Evolutionary conservation across 352 stramenopile genomes (phyloP).

Genomic region (Pythium vanterpoolii): DNA sequence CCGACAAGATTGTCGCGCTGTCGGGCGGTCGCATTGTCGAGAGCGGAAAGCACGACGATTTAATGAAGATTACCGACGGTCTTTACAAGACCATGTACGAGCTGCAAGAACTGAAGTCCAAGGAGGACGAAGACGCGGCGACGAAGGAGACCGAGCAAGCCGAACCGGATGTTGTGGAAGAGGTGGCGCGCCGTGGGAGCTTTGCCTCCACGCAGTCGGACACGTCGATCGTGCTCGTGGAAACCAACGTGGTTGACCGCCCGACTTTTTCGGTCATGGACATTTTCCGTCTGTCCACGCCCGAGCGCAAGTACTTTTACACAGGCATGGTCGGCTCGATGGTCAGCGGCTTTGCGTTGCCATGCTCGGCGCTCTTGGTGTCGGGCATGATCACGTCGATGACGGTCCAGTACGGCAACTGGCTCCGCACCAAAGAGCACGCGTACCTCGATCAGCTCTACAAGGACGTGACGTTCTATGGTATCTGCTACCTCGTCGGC

Average conservation of each 20-base stretch:
- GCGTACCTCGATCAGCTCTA: conserved; percentile 16
- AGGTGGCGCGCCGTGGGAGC: conserved; percentile 68
- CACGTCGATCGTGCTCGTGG: conserved; percentile 34
- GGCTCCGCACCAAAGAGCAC: conserved; percentile 3
- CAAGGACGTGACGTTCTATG: conserved; percentile 19
- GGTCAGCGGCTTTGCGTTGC: conserved; percentile 23
- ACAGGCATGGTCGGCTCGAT: conserved; percentile 28
- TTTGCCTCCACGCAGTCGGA: conserved; percentile 61
- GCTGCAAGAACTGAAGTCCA: conserved; percentile 34
- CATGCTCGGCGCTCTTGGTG: conserved; percentile 13
- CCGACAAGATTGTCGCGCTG: conserved; percentile 47
- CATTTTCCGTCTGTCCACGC: conserved; percentile 23
- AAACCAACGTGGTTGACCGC: conserved; percentile 46
- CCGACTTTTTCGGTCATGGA: conserved; percentile 32
- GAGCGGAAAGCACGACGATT: conserved; percentile 30
- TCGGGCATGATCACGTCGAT: conserved; percentile 22
- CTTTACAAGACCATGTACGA: conserved; percentile 81
- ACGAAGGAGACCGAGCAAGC: conserved; percentile 61
- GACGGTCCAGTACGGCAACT: conserved; percentile 23
- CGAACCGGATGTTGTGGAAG: conserved; percentile 68
- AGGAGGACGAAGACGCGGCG: background rate
- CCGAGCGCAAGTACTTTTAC: conserved; percentile 37
- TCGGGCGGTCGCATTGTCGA: conserved; percentile 33
- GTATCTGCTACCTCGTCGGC: conserved; percentile 27
- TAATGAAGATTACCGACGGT: conserved; percentile 52